Conservation (phyloP, 2,329 filamentous ascomycete species). For the Penicillium sp. region DNA sequence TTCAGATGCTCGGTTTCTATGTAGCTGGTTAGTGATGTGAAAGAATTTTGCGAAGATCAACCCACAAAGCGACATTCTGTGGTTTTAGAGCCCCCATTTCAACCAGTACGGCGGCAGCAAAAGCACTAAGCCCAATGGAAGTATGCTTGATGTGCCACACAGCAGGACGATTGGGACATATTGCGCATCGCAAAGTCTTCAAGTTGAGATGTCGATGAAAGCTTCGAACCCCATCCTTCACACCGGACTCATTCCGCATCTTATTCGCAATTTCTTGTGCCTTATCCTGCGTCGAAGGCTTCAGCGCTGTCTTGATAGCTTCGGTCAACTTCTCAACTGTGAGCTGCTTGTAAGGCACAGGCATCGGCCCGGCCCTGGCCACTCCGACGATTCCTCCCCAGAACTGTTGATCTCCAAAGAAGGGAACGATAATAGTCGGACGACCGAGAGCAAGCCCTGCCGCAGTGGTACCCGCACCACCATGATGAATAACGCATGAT, state of each 20-base stretch:
- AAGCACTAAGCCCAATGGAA: slow-evolving; percentile 57
- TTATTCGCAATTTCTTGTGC: slow-evolving; percentile 52
- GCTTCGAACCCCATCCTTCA: slow-evolving; percentile 54
- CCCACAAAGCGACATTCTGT: slow-evolving; percentile 61
- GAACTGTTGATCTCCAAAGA: slow-evolving; percentile 78
- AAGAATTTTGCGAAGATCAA: slow-evolving; percentile 22
- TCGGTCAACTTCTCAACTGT: slow-evolving; percentile 58
- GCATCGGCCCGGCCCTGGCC: slow-evolving; percentile 62
- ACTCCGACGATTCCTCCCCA: slow-evolving; percentile 69
- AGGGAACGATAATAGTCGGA: slow-evolving; percentile 74
- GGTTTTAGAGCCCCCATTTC: slow-evolving; percentile 58
- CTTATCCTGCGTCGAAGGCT: slow-evolving; percentile 51
- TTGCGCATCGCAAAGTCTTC: slow-evolving; percentile 58
- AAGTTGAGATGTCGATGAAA: slow-evolving; percentile 64
- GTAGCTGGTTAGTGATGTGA: slow-evolving; percentile 2
- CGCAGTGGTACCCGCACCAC: slow-evolving; percentile 78
- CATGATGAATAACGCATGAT: slow-evolving; percentile 75
- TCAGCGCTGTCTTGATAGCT: slow-evolving; percentile 54
- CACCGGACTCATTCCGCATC: slow-evolving; percentile 59
- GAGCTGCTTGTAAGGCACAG: slow-evolving; percentile 60
- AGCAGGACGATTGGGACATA: slow-evolving; percentile 60
- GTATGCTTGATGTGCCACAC: slow-evolving; percentile 66
- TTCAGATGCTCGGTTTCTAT: slow-evolving; percentile 50
- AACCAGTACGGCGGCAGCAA: slow-evolving; percentile 63
- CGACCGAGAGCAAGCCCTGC: slow-evolving; percentile 72